phyloP scores from a whole-genome alignment of 306 rosid species.

The Elaeagnus macrophylla region DNA sequence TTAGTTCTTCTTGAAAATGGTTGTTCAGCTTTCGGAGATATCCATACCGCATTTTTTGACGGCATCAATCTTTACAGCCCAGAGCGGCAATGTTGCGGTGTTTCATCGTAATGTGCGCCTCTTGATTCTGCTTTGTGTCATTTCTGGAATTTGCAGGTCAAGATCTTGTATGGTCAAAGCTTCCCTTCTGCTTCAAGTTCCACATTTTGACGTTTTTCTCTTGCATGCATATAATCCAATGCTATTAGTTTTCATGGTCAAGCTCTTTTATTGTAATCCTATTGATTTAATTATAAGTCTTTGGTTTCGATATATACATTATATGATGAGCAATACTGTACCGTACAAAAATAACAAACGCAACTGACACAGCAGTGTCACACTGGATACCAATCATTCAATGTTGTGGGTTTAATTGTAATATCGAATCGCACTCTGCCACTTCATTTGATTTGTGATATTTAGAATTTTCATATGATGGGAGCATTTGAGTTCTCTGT shows the following conservation, averaged over 20 bases:
- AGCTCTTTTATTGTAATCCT: too few species aligned
- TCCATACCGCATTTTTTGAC: conserved; percentile 84
- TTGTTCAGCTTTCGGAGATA: conserved; percentile 74
- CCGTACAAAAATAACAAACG: too few species aligned
- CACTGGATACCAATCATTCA: too few species aligned
- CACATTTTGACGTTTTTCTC: background rate
- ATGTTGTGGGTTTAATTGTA: too few species aligned
- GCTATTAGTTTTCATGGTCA: too few species aligned
- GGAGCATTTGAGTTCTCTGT: conserved; percentile 8
- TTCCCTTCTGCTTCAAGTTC: conserved; percentile 34
- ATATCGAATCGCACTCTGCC: background rate
- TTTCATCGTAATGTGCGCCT: conserved; percentile 67
- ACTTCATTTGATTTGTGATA: background rate
- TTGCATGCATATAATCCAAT: too few species aligned
- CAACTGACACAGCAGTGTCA: too few species aligned
- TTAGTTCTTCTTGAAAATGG: background rate
- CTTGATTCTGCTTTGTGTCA: conserved; percentile 56
- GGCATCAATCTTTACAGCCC: conserved; percentile 79
- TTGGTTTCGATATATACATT: too few species aligned
- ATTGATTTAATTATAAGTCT: too few species aligned
- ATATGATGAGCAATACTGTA: too few species aligned
- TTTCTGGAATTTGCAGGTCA: conserved; percentile 98
- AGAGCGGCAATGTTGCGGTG: conserved; percentile 59
- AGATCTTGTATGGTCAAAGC: conserved; percentile 87
- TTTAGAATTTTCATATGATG: conserved; percentile 7